A percentile compares a stretch with the other conserved stretches of the same genome.
Conservation (phyloP, 345 rosid species). For the Geranium rotundifolium region DNA sequence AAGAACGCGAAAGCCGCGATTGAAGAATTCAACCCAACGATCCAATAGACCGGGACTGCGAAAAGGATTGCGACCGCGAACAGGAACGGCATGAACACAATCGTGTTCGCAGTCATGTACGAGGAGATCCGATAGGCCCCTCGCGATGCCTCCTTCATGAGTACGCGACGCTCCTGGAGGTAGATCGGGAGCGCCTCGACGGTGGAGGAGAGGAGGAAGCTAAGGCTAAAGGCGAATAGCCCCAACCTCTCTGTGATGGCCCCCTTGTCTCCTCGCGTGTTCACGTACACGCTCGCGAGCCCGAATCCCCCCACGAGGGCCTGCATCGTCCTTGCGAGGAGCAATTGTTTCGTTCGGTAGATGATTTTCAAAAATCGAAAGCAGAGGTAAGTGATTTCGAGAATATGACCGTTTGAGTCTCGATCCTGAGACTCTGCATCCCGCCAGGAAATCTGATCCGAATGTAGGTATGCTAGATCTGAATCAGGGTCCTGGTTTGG, state of each 20-base stretch:
- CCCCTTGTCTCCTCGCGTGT: slow-evolving; percentile 36
- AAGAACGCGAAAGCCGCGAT: slow-evolving; percentile 52
- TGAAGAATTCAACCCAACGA: slow-evolving; percentile 74
- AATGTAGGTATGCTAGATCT: slow-evolving; percentile 21
- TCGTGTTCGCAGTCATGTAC: slow-evolving; percentile 76
- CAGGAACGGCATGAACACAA: slow-evolving; percentile 65
- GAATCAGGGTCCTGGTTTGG: slow-evolving; percentile 12
- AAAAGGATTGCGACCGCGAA: slow-evolving; percentile 59
- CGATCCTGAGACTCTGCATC: background rate
- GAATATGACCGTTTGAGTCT: slow-evolving; percentile 13
- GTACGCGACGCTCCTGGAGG: slow-evolving; percentile 70
- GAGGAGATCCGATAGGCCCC: slow-evolving; percentile 78
- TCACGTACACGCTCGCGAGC: slow-evolving; percentile 61
- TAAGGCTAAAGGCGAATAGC: slow-evolving; percentile 73
- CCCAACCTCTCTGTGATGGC: slow-evolving; percentile 70
- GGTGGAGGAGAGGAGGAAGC: slow-evolving; percentile 81
- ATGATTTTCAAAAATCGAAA: slow-evolving; percentile 76
- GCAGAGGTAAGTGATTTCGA: slow-evolving; percentile 54
- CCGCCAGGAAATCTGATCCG: slow-evolving; percentile 6
- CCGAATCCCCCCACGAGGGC: slow-evolving; percentile 75
- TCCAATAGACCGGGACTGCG: slow-evolving; percentile 72
- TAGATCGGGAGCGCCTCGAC: slow-evolving; percentile 89
- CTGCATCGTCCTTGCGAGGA: slow-evolving; percentile 79
- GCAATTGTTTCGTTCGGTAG: slow-evolving; percentile 68
- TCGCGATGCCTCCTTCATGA: slow-evolving; percentile 82